phyloP scores from a whole-genome alignment of 2,329 filamentous ascomycete genomes.

The Fusarium nodosum region DNA sequence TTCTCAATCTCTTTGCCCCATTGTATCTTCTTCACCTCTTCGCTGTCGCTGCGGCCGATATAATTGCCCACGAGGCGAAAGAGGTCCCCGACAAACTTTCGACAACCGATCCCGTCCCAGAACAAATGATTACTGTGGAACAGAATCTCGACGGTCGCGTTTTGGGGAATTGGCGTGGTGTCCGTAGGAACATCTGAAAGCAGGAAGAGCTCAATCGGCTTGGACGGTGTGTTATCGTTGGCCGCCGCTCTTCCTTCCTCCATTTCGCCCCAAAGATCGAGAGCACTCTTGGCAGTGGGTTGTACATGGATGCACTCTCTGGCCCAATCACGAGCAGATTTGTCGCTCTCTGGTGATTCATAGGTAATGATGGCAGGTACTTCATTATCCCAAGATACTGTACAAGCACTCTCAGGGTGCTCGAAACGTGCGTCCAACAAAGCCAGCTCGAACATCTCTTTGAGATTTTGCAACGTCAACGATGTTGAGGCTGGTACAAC shows the following conservation, averaged over 20 bases:
- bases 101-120: neutral
- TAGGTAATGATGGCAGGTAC: neutral
- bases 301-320: neutral
- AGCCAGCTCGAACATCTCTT: neutral
- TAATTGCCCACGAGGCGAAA: neutral
- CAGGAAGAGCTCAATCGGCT: neutral
- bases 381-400: neutral
- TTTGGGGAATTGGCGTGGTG: neutral
- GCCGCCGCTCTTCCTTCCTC: neutral
- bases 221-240: neutral
- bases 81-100: neutral
- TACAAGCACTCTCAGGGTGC: neutral
- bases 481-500: neutral
- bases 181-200: neutral
- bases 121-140: neutral
- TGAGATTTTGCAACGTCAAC: neutral
- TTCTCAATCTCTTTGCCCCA: constrained; percentile 1
- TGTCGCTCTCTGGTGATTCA: neutral
- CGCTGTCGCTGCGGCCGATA: fast-evolving
- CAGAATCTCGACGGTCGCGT: neutral
- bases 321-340: neutral
- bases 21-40: fast-evolving
- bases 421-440: neutral
- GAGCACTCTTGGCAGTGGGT: neutral
- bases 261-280: neutral